These are phyloP conservation scores for Tolypocladium tundrense DNA, from an alignment of 2,329 filamentous ascomycete species.

Conservation along the genomic window DNA sequence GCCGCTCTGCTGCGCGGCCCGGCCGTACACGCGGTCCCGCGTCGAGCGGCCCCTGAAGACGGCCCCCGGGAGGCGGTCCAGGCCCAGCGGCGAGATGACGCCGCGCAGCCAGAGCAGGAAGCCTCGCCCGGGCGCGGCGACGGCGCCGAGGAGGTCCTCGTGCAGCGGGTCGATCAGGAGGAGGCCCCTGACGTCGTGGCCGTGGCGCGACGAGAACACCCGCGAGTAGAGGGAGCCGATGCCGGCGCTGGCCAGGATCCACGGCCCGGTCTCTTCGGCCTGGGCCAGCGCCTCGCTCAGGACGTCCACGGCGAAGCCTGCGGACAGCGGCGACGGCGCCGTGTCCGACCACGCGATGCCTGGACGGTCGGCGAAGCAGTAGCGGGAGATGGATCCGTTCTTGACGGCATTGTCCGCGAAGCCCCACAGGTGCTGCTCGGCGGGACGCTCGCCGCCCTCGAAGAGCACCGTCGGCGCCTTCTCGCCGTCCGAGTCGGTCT, in stretches of 20 bases:
- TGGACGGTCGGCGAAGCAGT: constrained; percentile 93
- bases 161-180: constrained; percentile 83
- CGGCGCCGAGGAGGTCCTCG: constrained; percentile 65
- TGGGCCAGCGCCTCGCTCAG: constrained; percentile 76
- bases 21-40: constrained; percentile 77
- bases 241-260: constrained; percentile 78
- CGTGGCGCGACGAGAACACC: constrained; percentile 80
- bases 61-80: constrained; percentile 71
- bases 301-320: constrained; percentile 83
- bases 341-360: constrained; percentile 84
- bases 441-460: constrained; percentile 71
- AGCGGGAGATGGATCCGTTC: constrained; percentile 75
- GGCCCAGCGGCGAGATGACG: constrained; percentile 74
- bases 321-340: constrained; percentile 85
- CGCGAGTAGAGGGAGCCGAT: constrained; percentile 82
- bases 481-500: constrained; percentile 39
- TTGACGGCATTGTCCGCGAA: constrained; percentile 67
- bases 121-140: constrained; percentile 59
- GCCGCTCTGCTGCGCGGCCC: constrained; percentile 65
- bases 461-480: constrained; percentile 71
- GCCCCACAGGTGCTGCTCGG: constrained; percentile 68
- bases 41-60: constrained; percentile 71
- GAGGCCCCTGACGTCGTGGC: constrained; percentile 63
- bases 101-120: constrained; percentile 83
- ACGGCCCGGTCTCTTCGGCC: constrained; percentile 77